Percentiles rank a stretch among this genome's conserved stretches.
phyloP scores from a whole-genome alignment of 129 eudicot species.

The Artemisia annua region DNA sequence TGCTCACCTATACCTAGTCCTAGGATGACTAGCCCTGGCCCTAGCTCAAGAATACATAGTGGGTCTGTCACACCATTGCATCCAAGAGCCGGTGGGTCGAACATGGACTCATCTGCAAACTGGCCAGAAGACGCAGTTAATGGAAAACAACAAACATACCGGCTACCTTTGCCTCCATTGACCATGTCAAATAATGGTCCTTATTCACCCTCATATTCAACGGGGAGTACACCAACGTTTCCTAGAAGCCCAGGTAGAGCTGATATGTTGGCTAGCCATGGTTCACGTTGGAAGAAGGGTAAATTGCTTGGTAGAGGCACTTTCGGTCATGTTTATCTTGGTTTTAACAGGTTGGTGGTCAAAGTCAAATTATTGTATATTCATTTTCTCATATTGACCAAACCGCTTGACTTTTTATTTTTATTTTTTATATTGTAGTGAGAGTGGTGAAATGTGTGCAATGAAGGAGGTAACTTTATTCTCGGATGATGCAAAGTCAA shows the following conservation, averaged over 20 bases:
- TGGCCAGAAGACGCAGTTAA: constrained; percentile 38
- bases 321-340: constrained; percentile 69
- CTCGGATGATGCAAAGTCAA: constrained; percentile 62
- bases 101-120: constrained; percentile 31
- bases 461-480: constrained; percentile 68
- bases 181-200: constrained; percentile 40
- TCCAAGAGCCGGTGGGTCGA: constrained; percentile 45
- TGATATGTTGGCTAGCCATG: constrained; percentile 40
- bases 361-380: neutral
- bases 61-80: constrained; percentile 63
- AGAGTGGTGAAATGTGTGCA: constrained; percentile 73
- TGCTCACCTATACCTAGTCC: constrained; percentile 72
- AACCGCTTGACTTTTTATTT: constrained; percentile 3
- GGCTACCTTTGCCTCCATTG: constrained; percentile 60
- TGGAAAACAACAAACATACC: constrained; percentile 49
- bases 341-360: constrained; percentile 55
- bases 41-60: constrained; percentile 54
- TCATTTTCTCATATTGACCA: neutral
- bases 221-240: constrained; percentile 40
- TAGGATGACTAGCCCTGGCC: constrained; percentile 67
- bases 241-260: constrained; percentile 48
- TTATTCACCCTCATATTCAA: constrained; percentile 52
- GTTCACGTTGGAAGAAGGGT: constrained; percentile 73
- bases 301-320: constrained; percentile 67
- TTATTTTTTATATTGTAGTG: constrained; percentile 36